Conservation (phyloP, 1,139 yeast genomes). For the Arxiozyma bovina region DNA sequence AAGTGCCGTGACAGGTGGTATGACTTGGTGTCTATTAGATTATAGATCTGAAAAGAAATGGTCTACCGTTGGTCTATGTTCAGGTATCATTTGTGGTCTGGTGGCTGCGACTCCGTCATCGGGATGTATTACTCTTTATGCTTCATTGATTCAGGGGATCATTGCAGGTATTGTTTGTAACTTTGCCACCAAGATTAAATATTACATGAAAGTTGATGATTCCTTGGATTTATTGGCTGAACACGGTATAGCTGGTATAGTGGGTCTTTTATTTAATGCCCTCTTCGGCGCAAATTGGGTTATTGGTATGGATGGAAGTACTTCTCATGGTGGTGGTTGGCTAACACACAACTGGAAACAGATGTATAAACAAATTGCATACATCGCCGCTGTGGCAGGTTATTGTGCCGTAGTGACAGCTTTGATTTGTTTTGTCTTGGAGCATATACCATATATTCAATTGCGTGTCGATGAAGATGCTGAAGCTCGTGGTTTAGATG, state of each 20-base stretch:
- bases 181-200: slow-evolving; percentile 81
- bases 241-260: slow-evolving; percentile 94
- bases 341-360: slow-evolving; percentile 83
- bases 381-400: slow-evolving; percentile 63
- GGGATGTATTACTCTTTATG: slow-evolving; percentile 88
- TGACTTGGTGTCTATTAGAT: slow-evolving; percentile 88
- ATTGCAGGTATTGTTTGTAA: slow-evolving; percentile 79
- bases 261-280: slow-evolving; percentile 82
- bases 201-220: slow-evolving; percentile 75
- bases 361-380: slow-evolving; percentile 81
- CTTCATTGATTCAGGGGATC: slow-evolving; percentile 76
- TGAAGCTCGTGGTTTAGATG: slow-evolving; percentile 87
- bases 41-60: slow-evolving; percentile 80
- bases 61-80: slow-evolving; percentile 92
- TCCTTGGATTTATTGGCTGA: slow-evolving; percentile 92
- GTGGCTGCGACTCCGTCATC: slow-evolving; percentile 96
- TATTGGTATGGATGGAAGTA: slow-evolving; percentile 77
- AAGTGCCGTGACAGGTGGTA: slow-evolving; percentile 84
- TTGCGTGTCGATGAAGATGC: slow-evolving; percentile 76
- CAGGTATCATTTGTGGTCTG: slow-evolving; percentile 89
- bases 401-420: slow-evolving; percentile 76
- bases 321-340: slow-evolving; percentile 89
- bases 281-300: slow-evolving; percentile 81
- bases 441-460: slow-evolving; percentile 74
- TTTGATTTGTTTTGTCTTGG: slow-evolving; percentile 60